These are phyloP conservation scores for Penicillium sp. DNA, from an alignment of 2,329 filamentous ascomycete species.

Conservation along the genomic window DNA sequence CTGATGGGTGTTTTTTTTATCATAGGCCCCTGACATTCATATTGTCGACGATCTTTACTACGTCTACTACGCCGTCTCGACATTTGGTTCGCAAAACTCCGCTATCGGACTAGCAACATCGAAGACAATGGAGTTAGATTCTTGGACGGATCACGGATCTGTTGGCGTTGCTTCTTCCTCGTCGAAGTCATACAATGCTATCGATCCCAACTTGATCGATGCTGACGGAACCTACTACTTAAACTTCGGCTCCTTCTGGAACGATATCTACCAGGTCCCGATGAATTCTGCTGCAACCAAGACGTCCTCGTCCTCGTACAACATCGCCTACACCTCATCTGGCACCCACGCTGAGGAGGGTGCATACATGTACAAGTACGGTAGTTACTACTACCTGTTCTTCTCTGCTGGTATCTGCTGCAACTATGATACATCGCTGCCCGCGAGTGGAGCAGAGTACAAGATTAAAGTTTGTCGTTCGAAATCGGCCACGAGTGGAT, in stretches of 20 bases:
- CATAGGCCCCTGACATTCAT: constrained; percentile 64
- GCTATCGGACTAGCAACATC: constrained; percentile 62
- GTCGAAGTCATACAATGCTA: constrained; percentile 56
- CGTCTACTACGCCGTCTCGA: constrained; percentile 63
- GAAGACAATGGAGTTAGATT: constrained; percentile 37
- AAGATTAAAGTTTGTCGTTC: constrained; percentile 66
- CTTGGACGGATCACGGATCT: constrained; percentile 37
- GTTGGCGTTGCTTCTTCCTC: constrained; percentile 38
- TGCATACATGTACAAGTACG: constrained; percentile 56
- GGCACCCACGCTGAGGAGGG: constrained; percentile 58
- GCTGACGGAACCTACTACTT: constrained; percentile 48
- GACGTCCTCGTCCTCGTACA: constrained; percentile 37
- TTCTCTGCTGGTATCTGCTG: constrained; percentile 64
- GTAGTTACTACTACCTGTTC: constrained; percentile 64
- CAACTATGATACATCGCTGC: constrained; percentile 51
- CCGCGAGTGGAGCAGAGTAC: constrained; percentile 61
- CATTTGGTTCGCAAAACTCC: constrained; percentile 61
- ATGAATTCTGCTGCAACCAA: constrained; percentile 43
- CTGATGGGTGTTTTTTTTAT: not conserved
- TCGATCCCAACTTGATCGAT: constrained; percentile 58
- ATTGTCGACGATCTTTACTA: constrained; percentile 60
- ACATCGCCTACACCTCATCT: constrained; percentile 55
- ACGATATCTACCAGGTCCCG: constrained; percentile 60
- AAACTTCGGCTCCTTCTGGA: constrained; percentile 70
- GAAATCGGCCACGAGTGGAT: constrained; percentile 52